Base-by-base conservation (phyloP, 2,329 filamentous ascomycete genomes). In the Fusarium nodosum region DNA sequence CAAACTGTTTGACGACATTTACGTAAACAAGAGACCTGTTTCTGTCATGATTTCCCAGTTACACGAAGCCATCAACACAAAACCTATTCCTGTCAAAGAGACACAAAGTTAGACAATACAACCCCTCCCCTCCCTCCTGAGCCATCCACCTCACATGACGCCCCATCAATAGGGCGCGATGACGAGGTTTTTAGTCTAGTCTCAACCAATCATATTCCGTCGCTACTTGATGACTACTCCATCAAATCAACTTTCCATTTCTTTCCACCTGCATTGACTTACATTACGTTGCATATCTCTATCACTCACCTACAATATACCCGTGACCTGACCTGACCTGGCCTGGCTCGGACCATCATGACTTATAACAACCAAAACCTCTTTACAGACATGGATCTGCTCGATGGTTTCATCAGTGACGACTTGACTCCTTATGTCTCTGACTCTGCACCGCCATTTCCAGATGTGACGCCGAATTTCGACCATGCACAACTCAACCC, bases 131-230 rank as follows among this genome's bases (percentile, higher is more conserved):
- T 24, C 24, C 24, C 24, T 46, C 41, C 11, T n/a, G 18, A 46
- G 33, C 18, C 28, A 30, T 30, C 28, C 28, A 41, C 45, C 54
- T 66, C 68, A 64, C 64, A 64, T 64, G 55, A 68, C 53, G 64
- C 66, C 69, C 69, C 69, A 72, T 67, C 55, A 71, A 66, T 70
- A 71, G 69, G 69, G 69, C 69, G 69, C 22, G 44, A 72, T 72
- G 69, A 71, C 69, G 71, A 69, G 55, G 57, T 61, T 59, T 39
- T 39, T 45, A 59, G 22, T 55, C 24, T 5, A 34, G 15, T 56
- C 56, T 58, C 10, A 45, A 48, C 1, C 6, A 38, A 38, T n/a
- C 42, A 34, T 36, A n/a, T 12, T 5, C 41, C 39, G 31, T 60
- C 59, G 53, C 56, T 63, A 61, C 64, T 53, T 64, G 47, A 59